These are phyloP conservation scores for Hypoxylon sp. DNA, from an alignment of 2,329 filamentous ascomycete species.

Conservation along the genomic window DNA sequence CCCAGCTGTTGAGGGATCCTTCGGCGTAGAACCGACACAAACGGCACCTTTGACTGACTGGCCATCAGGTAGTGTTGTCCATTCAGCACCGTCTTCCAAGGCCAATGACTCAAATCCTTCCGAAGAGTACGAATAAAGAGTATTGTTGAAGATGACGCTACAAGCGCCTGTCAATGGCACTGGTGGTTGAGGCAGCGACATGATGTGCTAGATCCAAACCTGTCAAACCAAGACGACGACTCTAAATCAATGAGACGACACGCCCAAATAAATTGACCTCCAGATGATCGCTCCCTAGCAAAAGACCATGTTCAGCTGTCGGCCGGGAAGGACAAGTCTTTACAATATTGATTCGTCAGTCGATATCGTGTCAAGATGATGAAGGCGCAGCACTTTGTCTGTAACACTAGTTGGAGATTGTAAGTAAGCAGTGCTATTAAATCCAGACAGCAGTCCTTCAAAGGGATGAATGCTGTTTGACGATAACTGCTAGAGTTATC, in stretches of 20 bases:
- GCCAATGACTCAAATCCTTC: conserved; percentile 81
- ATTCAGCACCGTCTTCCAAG: conserved; percentile 78
- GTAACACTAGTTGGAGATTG: conserved; percentile 32
- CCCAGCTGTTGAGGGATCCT: conserved; percentile 70
- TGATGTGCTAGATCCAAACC: conserved; percentile 57
- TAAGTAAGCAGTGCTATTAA: conserved; percentile 33
- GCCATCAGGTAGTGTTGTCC: conserved; percentile 77
- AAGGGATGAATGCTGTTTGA: conserved; percentile 12
- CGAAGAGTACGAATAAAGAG: conserved; percentile 85
- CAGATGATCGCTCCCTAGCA: conserved; percentile 40
- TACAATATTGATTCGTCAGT: conserved; percentile 21
- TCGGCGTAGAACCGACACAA: conserved; percentile 80
- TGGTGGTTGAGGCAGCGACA: conserved; percentile 80
- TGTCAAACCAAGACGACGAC: conserved; percentile 27
- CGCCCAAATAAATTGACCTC: conserved; percentile 34
- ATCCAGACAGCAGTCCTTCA: conserved; percentile 24
- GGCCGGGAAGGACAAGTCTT: conserved; percentile 8
- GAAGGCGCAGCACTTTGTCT: conserved; percentile 44
- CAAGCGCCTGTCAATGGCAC: conserved; percentile 82
- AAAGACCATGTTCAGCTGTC: conserved; percentile 47
- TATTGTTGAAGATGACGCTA: conserved; percentile 84
- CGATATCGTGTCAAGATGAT: conserved; percentile 35
- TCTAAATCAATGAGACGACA: conserved; percentile 32
- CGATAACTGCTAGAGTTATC: conserved; percentile 23
- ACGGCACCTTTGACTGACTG: conserved; percentile 80